These are phyloP conservation scores for Capronia coronata DNA, from an alignment of 2,329 filamentous ascomycete species.

Conservation along the genomic window DNA sequence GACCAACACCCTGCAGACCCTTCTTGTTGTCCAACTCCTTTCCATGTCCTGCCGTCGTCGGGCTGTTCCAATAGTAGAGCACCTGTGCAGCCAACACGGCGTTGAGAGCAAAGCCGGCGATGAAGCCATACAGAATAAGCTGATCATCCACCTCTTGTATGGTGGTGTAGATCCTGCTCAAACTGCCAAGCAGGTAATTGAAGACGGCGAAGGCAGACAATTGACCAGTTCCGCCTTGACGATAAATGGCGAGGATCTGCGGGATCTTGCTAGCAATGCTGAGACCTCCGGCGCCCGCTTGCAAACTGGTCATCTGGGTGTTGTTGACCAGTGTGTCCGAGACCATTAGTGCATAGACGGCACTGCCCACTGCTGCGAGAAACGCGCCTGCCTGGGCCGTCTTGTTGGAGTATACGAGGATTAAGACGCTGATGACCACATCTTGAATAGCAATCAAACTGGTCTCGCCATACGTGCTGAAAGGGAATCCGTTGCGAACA, in stretches of 20 bases:
- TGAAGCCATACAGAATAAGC: constrained; percentile 88
- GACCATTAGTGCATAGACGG: constrained; percentile 63
- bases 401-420: constrained; percentile 73
- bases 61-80: constrained; percentile 87
- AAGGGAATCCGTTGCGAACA: constrained; percentile 81
- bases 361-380: constrained; percentile 66
- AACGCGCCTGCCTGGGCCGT: constrained; percentile 65
- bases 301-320: constrained; percentile 63
- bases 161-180: constrained; percentile 95
- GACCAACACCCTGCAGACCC: constrained; percentile 15
- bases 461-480: constrained; percentile 95
- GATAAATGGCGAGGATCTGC: constrained; percentile 81
- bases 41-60: constrained; percentile 26
- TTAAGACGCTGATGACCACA: constrained; percentile 76
- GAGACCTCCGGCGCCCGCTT: constrained; percentile 75
- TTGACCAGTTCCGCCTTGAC: constrained; percentile 84
- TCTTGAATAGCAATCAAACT: constrained; percentile 89
- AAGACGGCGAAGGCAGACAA: constrained; percentile 96
- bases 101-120: constrained; percentile 88
- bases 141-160: constrained; percentile 96
- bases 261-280: constrained; percentile 87
- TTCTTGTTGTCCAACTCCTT: constrained; percentile 19
- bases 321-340: constrained; percentile 57
- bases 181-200: constrained; percentile 90
- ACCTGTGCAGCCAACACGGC: constrained; percentile 80